Evolutionary conservation across 495 filamentous ascomycete genomes (phyloP).

Genomic region (Hyaloscypha variabilis): DNA sequence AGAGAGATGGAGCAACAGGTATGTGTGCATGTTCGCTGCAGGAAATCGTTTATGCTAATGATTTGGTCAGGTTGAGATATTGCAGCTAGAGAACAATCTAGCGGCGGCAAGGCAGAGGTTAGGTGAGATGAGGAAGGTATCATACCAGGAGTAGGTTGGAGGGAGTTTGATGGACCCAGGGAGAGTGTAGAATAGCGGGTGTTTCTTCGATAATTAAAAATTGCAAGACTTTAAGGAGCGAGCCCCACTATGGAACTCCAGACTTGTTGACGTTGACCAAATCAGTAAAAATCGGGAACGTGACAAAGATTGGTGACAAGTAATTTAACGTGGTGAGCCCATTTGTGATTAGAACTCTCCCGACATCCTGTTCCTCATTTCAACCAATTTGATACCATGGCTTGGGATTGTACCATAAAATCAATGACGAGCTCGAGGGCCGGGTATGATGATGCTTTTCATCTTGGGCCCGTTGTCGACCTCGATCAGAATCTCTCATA

Average conservation of each 20-base stretch:
- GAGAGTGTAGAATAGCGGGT: not conserved
- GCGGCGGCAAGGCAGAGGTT: conserved; percentile 78
- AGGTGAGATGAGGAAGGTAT: conserved; percentile 98
- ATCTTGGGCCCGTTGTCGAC: no score
- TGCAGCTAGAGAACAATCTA: conserved; percentile 90
- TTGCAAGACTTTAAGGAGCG: not conserved
- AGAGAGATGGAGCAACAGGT: conserved; percentile 99
- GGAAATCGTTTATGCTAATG: conserved; percentile 23
- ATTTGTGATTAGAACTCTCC: no score
- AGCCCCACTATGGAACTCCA: not conserved
- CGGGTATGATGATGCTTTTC: no score
- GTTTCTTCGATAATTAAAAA: not conserved
- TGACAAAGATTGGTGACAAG: no score
- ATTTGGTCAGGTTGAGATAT: conserved; percentile 82
- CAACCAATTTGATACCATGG: no score
- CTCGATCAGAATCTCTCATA: no score
- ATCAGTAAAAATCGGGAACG: no score
- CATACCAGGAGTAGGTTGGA: conserved; percentile 62
- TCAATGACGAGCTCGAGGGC: no score
- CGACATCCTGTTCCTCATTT: no score
- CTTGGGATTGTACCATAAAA: no score
- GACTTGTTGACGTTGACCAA: no score
- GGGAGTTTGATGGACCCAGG: not conserved
- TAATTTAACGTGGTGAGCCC: no score
- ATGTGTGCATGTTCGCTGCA: conserved; percentile 12